A percentile compares a stretch with the other conserved stretches of the same genome.
These are phyloP conservation scores for Globisporangium perplexum DNA, from an alignment of 352 stramenopile species.

Conservation along the genomic window DNA sequence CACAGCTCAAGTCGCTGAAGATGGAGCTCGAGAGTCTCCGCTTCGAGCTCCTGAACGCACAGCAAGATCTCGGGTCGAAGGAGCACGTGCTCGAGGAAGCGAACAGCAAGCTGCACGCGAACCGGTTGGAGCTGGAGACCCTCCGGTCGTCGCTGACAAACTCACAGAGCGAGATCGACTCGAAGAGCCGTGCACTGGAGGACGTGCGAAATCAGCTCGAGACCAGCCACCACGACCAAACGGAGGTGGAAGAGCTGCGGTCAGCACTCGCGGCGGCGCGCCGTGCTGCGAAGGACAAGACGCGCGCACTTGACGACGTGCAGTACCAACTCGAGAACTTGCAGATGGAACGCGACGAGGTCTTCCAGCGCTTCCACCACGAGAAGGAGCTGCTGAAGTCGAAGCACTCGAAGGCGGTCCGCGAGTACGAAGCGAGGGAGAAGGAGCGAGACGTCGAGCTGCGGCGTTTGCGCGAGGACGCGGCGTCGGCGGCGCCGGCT, in stretches of 20 bases:
- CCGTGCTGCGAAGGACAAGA: constrained; percentile 1
- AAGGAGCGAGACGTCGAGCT: constrained; percentile 20
- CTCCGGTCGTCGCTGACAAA: neutral
- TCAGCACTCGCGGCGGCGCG: neutral
- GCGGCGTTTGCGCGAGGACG: constrained; percentile 9
- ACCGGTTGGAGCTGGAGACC: neutral
- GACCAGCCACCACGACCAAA: neutral
- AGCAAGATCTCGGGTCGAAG: constrained; percentile 6
- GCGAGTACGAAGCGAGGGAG: constrained; percentile 12
- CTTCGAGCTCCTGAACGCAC: constrained; percentile 3
- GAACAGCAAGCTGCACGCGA: constrained; percentile 1
- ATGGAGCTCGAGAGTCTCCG: constrained; percentile 3
- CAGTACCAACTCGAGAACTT: constrained; percentile 7
- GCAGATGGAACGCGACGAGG: constrained; percentile 12
- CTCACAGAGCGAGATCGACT: constrained; percentile 1
- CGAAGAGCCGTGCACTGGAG: constrained; percentile 4
- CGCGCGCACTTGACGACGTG: constrained; percentile 1
- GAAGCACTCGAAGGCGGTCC: constrained; percentile 8
- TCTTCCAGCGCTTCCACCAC: constrained; percentile 2
- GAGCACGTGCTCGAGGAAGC: constrained; percentile 4
- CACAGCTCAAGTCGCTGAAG: neutral
- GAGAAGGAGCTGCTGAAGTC: constrained; percentile 23
- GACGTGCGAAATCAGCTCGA: constrained; percentile 3
- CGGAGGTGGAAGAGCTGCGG: constrained; percentile 3
- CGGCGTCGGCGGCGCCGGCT: neutral